A percentile compares a stretch with the other conserved stretches of the same genome.
phyloP scores from a whole-genome alignment of 441 rosid genomes.

The Euphorbia celastroides region DNA sequence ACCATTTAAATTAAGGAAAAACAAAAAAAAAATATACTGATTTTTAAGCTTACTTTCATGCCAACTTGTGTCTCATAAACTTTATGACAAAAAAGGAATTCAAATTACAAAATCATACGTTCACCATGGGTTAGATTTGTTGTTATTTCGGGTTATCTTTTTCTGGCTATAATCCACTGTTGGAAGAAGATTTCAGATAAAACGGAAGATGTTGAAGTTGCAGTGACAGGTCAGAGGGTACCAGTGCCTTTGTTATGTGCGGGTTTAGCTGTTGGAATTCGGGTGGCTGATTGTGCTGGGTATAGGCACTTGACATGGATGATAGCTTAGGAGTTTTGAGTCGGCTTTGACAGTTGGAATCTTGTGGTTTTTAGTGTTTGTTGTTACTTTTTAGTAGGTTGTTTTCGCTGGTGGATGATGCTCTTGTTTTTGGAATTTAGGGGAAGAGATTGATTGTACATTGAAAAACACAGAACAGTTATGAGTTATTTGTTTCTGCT shows the following conservation, averaged over 20 bases:
- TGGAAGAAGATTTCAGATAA: conserved; percentile 33
- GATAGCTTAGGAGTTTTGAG: conserved; percentile 37
- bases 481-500: no score
- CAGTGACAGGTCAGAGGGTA: conserved; percentile 23
- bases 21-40: no score
- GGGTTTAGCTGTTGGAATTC: conserved; percentile 73
- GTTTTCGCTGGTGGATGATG: not conserved
- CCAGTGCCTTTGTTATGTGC: conserved; percentile 58
- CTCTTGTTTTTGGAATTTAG: not conserved
- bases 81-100: no score
- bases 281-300: conserved; percentile 78
- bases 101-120: no score
- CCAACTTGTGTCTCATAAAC: no score
- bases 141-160: conserved; percentile 9
- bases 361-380: not conserved
- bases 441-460: no score
- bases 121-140: not conserved
- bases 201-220: conserved; percentile 37
- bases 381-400: not conserved
- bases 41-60: no score
- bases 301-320: conserved; percentile 89
- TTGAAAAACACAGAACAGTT: no score
- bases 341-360: not conserved
- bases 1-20: no score
- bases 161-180: conserved; percentile 59